Base-by-base conservation (phyloP, 2,329 filamentous ascomycete genomes). In the Drechslerella stenobrocha region DNA sequence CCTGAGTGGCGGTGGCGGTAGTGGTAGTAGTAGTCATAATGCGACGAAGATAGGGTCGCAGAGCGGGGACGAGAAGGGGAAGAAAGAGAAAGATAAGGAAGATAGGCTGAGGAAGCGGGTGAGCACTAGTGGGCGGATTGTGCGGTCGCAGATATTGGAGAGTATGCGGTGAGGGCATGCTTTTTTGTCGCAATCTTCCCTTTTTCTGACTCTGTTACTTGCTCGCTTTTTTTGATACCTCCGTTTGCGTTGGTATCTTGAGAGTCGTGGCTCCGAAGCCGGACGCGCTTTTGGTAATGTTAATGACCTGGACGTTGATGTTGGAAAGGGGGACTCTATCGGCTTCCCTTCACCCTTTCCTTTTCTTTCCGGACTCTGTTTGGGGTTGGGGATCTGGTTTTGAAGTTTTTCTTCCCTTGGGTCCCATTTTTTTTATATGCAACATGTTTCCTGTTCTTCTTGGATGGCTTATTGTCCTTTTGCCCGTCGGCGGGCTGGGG, bases 71-170 rank as follows among this genome's bases (percentile, higher is more conserved):
- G 51, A 77, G 75, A 52, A 82, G 84, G 52, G 53, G 15, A 80
- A 78, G 71, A 75, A 82, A 52, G 80, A 82, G 61, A 81, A 81
- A 37, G 87, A 90, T 72, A 84, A 81, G 73, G 87, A 90, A 73
- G 78, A 81, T 22, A 84, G 85, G 69, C 76, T 92, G 65, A 87
- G 90, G 76, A 93, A 93, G 79, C 82, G 88, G 67, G 85, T 89
- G 70, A 90, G 88, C 75, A 88, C 86, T 23, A 88, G 88, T 46
- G 88, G 88, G 47, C 81, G 87, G 71, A 80, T 92, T 46, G 63
- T 67, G 13, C 42, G 50, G 30, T 53, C 63, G 11, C 55, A 55
- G 46, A 46, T 67, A 35, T 46, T 67, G 61, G 61, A 66, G 18
- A 66, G 47, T 32, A 66, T 66, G 34, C 61, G 61, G 44, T 66